Conservation (phyloP, 1,284 basidiomycete genomes). For the Ustilago sp. region DNA sequence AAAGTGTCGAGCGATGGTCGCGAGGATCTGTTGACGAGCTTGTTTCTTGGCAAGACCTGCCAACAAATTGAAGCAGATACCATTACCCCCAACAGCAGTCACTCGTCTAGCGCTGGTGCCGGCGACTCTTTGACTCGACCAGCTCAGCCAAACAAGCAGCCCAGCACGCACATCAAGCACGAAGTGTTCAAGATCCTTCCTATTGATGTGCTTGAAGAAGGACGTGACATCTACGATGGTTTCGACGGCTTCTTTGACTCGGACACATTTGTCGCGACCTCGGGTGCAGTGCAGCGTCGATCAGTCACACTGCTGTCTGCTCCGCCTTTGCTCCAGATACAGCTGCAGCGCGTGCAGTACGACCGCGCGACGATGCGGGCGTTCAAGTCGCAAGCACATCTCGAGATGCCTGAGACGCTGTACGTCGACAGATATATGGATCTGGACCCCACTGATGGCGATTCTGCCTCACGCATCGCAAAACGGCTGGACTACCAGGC, state of each 20-base stretch:
- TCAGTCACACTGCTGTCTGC: constrained; percentile 86
- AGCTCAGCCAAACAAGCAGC: constrained; percentile 34
- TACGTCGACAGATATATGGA: constrained; percentile 89
- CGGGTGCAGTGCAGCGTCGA: constrained; percentile 86
- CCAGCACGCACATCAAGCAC: constrained; percentile 80
- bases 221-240: constrained; percentile 92
- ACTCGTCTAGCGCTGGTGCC: constrained; percentile 5
- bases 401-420: constrained; percentile 87
- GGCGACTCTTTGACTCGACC: constrained; percentile 19
- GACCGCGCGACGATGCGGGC: constrained; percentile 87
- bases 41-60: constrained; percentile 62
- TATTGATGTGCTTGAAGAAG: constrained; percentile 86
- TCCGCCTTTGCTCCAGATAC: constrained; percentile 92
- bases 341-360: constrained; percentile 95
- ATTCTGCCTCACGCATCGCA: constrained; percentile 73
- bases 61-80: constrained; percentile 54
- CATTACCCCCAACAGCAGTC: not conserved
- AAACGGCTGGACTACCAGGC: constrained; percentile 74
- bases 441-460: constrained; percentile 75
- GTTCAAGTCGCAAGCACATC: constrained; percentile 95
- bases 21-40: constrained; percentile 43
- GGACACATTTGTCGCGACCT: constrained; percentile 79
- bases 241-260: constrained; percentile 92
- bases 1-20: not conserved
- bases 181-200: constrained; percentile 93